Evolutionary conservation across 176 grass and related monocot species (phyloP).

Genomic region (Cocos nucifera): DNA sequence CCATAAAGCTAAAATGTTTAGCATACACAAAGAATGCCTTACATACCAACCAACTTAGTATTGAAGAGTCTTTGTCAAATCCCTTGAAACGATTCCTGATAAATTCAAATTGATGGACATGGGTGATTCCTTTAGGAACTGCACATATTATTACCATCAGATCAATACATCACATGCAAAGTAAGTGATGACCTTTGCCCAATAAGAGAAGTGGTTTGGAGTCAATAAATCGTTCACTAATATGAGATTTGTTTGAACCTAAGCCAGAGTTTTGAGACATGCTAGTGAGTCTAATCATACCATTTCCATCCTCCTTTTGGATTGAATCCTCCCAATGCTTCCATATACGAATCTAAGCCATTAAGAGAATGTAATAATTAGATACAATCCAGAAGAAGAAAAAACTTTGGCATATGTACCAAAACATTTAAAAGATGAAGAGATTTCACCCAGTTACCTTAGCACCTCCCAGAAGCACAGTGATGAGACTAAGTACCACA

Average conservation of each 20-base stretch:
- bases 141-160: background rate
- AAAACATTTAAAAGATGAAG: too few species aligned
- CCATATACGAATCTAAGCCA: constrained; percentile 51
- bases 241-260: too few species aligned
- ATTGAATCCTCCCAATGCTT: constrained; percentile 45
- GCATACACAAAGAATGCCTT: background rate
- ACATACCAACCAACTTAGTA: constrained; percentile 17
- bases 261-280: too few species aligned
- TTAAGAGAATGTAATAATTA: background rate
- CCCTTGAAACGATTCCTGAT: constrained; percentile 32
- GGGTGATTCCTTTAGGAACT: constrained; percentile 9
- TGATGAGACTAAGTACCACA: constrained; percentile 60
- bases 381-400: background rate
- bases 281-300: background rate
- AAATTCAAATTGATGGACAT: constrained; percentile 28
- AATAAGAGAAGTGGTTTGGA: too few species aligned
- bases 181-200: too few species aligned
- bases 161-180: too few species aligned
- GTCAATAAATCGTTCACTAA: too few species aligned
- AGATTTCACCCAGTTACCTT: constrained; percentile 31
- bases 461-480: constrained; percentile 50
- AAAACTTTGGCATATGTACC: too few species aligned
- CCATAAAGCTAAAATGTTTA: too few species aligned
- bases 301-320: constrained; percentile 12
- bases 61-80: constrained; percentile 12